Evolutionary conservation across 768 basidiomycete species (phyloP).

Genomic region (Boletus fagicola): DNA sequence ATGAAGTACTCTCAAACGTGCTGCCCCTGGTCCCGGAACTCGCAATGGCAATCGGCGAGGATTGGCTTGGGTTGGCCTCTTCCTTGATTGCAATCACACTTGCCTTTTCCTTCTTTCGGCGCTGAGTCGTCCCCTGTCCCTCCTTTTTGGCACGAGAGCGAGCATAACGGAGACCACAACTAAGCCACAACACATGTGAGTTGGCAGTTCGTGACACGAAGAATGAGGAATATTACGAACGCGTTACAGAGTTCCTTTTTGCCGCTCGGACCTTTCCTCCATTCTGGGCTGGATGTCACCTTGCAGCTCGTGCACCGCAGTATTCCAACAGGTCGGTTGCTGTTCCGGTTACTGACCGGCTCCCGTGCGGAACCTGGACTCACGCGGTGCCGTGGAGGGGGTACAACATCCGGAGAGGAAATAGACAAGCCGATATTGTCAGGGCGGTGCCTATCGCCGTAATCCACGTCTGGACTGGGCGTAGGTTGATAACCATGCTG

Average conservation of each 20-base stretch:
- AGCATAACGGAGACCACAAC: conserved; percentile 83
- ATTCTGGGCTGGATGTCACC: conserved; percentile 80
- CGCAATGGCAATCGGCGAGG: conserved; percentile 40
- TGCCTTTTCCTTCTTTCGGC: conserved; percentile 62
- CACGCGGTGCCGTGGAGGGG: conserved; percentile 55
- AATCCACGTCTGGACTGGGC: conserved; percentile 38
- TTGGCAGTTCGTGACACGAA: conserved; percentile 11
- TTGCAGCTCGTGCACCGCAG: conserved; percentile 77
- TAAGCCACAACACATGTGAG: conserved; percentile 35
- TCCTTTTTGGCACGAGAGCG: conserved; percentile 88
- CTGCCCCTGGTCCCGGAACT: conserved; percentile 47
- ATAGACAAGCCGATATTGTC: conserved; percentile 30
- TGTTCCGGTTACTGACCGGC: conserved; percentile 37
- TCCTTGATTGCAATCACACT: conserved; percentile 27
- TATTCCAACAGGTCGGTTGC: conserved; percentile 73
- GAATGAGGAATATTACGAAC: conserved; percentile 47
- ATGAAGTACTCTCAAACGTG: conserved; percentile 49
- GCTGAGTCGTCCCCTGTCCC: conserved; percentile 52
- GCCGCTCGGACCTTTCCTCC: conserved; percentile 88
- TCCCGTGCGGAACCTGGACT: conserved; percentile 52
- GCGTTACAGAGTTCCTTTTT: conserved; percentile 93
- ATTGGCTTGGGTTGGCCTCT: conserved; percentile 25
- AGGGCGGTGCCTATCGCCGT: conserved; percentile 36
- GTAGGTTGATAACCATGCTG: conserved; percentile 41
- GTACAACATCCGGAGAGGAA: conserved; percentile 45